These are phyloP conservation scores for Globisporangium acanthophoron DNA, from an alignment of 352 stramenopile species.

Conservation along the genomic window DNA sequence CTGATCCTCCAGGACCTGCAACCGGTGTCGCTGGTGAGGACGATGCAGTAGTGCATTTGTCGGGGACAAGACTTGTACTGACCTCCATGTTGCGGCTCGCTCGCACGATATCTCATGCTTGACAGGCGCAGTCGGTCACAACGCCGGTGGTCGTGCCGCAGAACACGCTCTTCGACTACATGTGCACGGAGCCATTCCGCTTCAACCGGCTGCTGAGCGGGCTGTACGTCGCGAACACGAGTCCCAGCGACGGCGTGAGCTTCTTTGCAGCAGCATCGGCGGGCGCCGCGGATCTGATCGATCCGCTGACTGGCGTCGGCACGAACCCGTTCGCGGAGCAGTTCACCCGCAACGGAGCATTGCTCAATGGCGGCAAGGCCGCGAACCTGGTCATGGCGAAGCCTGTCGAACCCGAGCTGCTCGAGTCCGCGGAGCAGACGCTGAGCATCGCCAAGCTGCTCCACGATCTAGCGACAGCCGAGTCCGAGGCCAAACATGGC, in stretches of 20 bases:
- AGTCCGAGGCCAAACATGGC: conserved; percentile 55
- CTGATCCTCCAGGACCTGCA: conserved; percentile 43
- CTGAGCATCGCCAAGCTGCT: conserved; percentile 74
- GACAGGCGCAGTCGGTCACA: conserved; percentile 8
- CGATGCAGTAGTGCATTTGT: no score
- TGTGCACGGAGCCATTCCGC: conserved; percentile 36
- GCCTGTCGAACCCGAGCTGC: conserved; percentile 26
- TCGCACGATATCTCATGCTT: background rate
- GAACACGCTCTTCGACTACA: conserved; percentile 50
- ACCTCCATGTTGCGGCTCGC: background rate
- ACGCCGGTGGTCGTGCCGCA: conserved; percentile 25
- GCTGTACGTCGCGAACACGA: conserved; percentile 37
- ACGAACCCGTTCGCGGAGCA: conserved; percentile 50
- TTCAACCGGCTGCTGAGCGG: conserved; percentile 41
- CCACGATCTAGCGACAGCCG: conserved; percentile 62
- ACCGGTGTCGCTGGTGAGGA: conserved; percentile 28
- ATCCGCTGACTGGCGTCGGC: conserved; percentile 5
- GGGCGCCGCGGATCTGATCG: conserved; percentile 12
- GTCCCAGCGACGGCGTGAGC: conserved; percentile 17
- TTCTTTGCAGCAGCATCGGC: conserved; percentile 16
- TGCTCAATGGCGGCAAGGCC: conserved; percentile 37
- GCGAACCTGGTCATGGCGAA: conserved; percentile 29
- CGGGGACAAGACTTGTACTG: no score
- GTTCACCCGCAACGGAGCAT: conserved; percentile 39
- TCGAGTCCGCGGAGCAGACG: conserved; percentile 65